These are phyloP conservation scores for Actinidia arguta DNA, from an alignment of 179 eudicot genomes.

Conservation along the genomic window DNA sequence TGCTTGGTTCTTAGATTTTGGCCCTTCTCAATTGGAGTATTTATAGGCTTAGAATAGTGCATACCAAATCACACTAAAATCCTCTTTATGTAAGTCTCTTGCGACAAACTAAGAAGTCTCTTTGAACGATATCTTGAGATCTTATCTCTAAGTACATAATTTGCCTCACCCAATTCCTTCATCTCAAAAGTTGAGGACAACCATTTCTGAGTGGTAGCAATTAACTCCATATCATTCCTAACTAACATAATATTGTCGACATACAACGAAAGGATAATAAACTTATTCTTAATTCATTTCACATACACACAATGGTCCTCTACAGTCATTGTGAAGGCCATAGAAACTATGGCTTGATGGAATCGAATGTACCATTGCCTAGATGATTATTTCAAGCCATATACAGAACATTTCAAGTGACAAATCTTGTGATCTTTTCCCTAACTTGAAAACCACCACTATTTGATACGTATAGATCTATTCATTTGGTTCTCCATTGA, in stretches of 20 bases:
- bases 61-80: no score
- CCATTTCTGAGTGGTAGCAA: not conserved
- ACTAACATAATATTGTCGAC: not conserved
- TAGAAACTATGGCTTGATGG: not conserved
- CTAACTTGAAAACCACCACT: not conserved
- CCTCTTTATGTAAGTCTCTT: no score
- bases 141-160: slow-evolving; percentile 1
- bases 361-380: not conserved
- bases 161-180: slow-evolving; percentile 16
- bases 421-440: not conserved
- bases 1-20: no score
- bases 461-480: not conserved
- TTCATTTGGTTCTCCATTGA: not conserved
- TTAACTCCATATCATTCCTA: not conserved
- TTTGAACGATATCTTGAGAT: slow-evolving; percentile 12
- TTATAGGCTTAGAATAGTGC: no score
- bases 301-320: not conserved
- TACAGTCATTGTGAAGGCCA: not conserved
- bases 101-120: no score
- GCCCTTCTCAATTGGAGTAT: no score
- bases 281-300: not conserved
- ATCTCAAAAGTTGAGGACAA: slow-evolving; percentile 17
- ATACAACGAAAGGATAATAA: not conserved
- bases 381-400: not conserved
- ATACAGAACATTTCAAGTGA: not conserved